These are phyloP conservation scores for Nidula microcarpa DNA, from an alignment of 768 basidiomycete species.

Conservation along the genomic window DNA sequence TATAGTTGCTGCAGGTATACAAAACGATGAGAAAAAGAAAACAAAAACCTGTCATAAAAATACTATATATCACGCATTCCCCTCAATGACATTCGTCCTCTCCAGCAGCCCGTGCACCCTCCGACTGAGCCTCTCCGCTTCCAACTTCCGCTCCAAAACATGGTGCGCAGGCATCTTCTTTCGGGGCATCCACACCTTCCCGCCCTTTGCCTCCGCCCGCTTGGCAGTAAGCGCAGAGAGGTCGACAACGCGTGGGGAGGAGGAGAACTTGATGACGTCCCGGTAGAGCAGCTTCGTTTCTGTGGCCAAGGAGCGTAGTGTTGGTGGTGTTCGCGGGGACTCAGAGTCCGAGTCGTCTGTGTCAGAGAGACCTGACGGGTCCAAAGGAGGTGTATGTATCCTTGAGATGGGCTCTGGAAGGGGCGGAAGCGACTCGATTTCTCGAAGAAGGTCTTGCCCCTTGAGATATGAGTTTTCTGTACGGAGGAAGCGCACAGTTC, in stretches of 20 bases:
- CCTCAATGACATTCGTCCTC: slow-evolving; percentile 47
- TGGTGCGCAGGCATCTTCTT: slow-evolving; percentile 82
- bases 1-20: too few relatives aligned
- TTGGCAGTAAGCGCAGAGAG: slow-evolving; percentile 59
- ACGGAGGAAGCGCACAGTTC: slow-evolving; percentile 89
- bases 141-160: slow-evolving; percentile 69
- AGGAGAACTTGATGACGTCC: slow-evolving; percentile 85
- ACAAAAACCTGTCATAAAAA: too few relatives aligned
- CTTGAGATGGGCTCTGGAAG: slow-evolving; percentile 49
- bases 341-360: slow-evolving; percentile 59
- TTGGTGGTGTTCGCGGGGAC: slow-evolving; percentile 37
- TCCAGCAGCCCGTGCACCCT: slow-evolving; percentile 71
- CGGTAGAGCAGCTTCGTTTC: slow-evolving; percentile 86
- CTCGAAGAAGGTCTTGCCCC: slow-evolving; percentile 84
- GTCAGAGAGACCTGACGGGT: slow-evolving; percentile 64
- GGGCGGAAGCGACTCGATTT: slow-evolving; percentile 71
- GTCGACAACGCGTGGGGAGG: slow-evolving; percentile 83
- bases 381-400: slow-evolving; percentile 62
- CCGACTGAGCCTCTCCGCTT: slow-evolving; percentile 68
- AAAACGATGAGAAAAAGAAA: too few relatives aligned
- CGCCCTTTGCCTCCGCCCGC: slow-evolving; percentile 44
- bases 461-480: slow-evolving; percentile 92
- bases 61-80: too few relatives aligned
- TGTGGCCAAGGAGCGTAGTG: slow-evolving; percentile 65
- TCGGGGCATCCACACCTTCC: slow-evolving; percentile 73